Evolutionary conservation across 1,139 yeast genomes (phyloP), one percentile per base, ranked within the genome.

Genomic region (Magnusiomyces paraingens): DNA sequence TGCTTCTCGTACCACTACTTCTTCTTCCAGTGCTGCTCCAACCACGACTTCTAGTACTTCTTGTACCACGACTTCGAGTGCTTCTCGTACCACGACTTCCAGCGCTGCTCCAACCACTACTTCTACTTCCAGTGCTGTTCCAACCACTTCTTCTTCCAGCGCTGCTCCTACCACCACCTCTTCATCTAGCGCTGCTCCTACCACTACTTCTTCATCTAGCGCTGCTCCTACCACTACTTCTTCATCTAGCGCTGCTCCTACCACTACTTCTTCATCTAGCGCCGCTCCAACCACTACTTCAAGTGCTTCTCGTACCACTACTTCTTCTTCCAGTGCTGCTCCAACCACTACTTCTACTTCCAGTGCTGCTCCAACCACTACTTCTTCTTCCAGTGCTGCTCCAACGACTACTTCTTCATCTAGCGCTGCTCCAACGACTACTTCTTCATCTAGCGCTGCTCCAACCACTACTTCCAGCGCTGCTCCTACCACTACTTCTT

Each of bases 131-230:
- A 12, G 36, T 10, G 35, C 35, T 14, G 17, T 35, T 12, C 17
- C 46, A 6, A 14, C 46, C 17, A 14, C 46, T 20, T 3, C 46
- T 35, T 3, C 46, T 20, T 42, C 46, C 21, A 11, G 17, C 21
- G 46, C 35, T 42, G 46, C 46, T 12, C 46, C 46, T 14, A 42
- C 46, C 26, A 11, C 46, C 14, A n/a, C 40, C 12, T 36, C 36
- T 32, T 10, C 20, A 15, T 41, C 46, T 22, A 11, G 17, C 11
- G 29, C 46, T 42, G 46, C 35, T 21, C 35, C 46, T 18, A 20
- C 47, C 29, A 12, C 47, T 29, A 11, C 47, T 44, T 26, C 47
- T 2, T 5, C 39, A 26, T 26, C 47, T 26, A 17, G 36, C 12
- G 15, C 47, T 20, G 10, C 47, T 14, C 12, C 47, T 29, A 14